Evolutionary conservation across 1,139 yeast genomes (phyloP).

Genomic region (Tardiomyces digboiensis): DNA sequence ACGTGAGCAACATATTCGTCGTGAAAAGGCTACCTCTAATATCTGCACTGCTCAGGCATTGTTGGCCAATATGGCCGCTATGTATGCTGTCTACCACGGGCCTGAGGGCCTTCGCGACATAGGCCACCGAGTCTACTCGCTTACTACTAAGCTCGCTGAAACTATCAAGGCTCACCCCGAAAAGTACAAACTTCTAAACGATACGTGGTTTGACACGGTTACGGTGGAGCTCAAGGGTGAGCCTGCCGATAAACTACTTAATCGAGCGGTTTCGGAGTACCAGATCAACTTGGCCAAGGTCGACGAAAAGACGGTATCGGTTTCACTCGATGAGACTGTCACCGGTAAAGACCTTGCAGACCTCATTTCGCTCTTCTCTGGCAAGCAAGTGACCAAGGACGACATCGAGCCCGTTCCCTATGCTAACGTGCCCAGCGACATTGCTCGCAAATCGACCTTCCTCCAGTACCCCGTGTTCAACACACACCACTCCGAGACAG

Average conservation of each 20-base stretch:
- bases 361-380: conserved; percentile 43
- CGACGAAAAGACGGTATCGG: conserved; percentile 49
- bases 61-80: conserved; percentile 90
- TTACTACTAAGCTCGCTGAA: conserved; percentile 62
- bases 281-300: conserved; percentile 73
- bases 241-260: conserved; percentile 45
- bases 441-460: conserved; percentile 46
- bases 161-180: conserved; percentile 29
- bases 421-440: conserved; percentile 38
- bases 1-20: conserved; percentile 94
- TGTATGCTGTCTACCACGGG: conserved; percentile 96
- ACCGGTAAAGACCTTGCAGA: conserved; percentile 49
- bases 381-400: conserved; percentile 10
- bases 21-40: conserved; percentile 96
- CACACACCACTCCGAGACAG: conserved; percentile 85
- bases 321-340: conserved; percentile 84
- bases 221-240: conserved; percentile 51
- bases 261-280: conserved; percentile 47
- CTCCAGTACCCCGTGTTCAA: conserved; percentile 75
- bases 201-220: conserved; percentile 80
- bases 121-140: conserved; percentile 68
- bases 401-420: conserved; percentile 5
- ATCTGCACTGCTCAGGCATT: conserved; percentile 98
- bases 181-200: conserved; percentile 36
- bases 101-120: conserved; percentile 80